Evolutionary conservation across 129 eudicot species (phyloP), one percentile per base, ranked within the genome.

Genomic region (Heracleum sosnowskyi): DNA sequence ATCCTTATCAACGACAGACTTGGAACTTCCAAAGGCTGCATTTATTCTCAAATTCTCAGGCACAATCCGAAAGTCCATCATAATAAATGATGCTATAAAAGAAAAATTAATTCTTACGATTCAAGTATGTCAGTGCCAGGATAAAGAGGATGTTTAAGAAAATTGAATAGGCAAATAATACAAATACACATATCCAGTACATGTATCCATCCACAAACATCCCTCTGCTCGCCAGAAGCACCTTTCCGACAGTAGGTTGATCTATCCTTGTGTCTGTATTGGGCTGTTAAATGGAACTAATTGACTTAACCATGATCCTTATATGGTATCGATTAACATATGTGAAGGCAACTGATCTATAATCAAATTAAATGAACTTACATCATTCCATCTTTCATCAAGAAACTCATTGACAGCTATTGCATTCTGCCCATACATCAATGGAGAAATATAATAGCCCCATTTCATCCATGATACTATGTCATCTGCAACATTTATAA

Each of bases 371-470:
- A 24, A 18, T 63, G 68, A 76, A 53, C 95, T 86, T 85, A 93
- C 98, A 47, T 82, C 73, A 60, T 84, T 86, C 97, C 98, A 93
- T 86, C 98, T 86, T 36, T 85, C 74, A 62, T 87, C 98, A 47
- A 87, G 76, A 82, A 93, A 93, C 77, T 93, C 97, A 64, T 86
- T 89, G 66, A 91, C 73, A 82, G 76, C 85, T 13, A 93, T 79
- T 62, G 97, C 98, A 63, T 89, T 91, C 82, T 91, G 98, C 79
- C 91, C 98, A 74, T 93, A 93, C 88, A 82, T 86, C 91, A 93
- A 84, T 46, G 98, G 98, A 39, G 98, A 93, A 78, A 85, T 6
- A 66, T 89, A 93, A 63, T 86, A 93, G 47, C 86, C 98, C 97
- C 97, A 93, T 41, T 78, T 83, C 95, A 91, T 82, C 98, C 98